A percentile compares a stretch with the other conserved stretches of the same genome.
phyloP scores from a whole-genome alignment of 1,284 basidiomycete species.

The Acaromyces ingoldii region DNA sequence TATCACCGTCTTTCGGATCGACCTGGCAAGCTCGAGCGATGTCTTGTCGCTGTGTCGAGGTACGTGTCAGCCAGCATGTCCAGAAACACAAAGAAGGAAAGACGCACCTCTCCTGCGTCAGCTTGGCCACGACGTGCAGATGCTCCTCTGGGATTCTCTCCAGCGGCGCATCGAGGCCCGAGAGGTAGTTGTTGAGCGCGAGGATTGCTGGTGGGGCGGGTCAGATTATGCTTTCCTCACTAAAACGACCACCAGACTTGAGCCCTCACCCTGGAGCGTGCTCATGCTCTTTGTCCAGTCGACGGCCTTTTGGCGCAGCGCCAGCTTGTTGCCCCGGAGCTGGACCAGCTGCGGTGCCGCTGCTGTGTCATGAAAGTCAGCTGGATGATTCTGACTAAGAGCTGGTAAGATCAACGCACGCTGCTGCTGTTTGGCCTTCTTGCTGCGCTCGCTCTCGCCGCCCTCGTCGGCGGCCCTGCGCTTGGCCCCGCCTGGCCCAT shows the following conservation, averaged over 20 bases:
- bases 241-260: neutral
- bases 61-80: neutral
- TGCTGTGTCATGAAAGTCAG: neutral
- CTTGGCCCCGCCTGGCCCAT: no score
- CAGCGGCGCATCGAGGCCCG: conserved; percentile 47
- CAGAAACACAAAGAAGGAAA: neutral
- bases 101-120: conserved; percentile 57
- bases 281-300: conserved; percentile 71
- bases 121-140: conserved; percentile 68
- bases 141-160: conserved; percentile 63
- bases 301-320: conserved; percentile 71
- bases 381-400: no score
- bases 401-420: no score
- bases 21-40: conserved; percentile 27
- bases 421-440: no score
- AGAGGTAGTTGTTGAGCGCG: conserved; percentile 28
- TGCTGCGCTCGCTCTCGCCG: no score
- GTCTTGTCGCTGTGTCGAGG: conserved; percentile 26
- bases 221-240: no score
- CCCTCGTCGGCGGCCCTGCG: no score
- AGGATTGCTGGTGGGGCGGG: conserved; percentile 29
- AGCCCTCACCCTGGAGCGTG: conserved; percentile 65
- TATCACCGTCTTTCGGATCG: conserved; percentile 24
- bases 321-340: conserved; percentile 62
- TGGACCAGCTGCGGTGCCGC: conserved; percentile 31